A percentile compares a stretch with the other conserved stretches of the same genome.
phyloP scores from a whole-genome alignment of 23 red algal genomes.

The Cyanidioschyzon merolae region DNA sequence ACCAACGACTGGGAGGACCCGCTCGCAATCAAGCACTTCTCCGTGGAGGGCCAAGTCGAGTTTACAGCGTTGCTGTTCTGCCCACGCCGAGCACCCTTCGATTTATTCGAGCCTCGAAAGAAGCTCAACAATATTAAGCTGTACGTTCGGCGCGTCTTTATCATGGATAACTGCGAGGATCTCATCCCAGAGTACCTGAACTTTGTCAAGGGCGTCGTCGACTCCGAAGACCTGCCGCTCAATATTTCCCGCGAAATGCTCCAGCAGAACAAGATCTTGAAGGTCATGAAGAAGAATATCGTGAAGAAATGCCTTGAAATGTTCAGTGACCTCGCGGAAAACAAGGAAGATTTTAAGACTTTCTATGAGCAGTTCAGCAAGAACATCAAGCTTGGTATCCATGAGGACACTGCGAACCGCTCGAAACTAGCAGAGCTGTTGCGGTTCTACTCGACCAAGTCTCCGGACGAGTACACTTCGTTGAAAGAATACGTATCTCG shows the following conservation, averaged over 20 bases:
- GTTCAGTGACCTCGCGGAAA: conserved; percentile 86
- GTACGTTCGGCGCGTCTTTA: conserved; percentile 94
- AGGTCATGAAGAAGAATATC: conserved; percentile 93
- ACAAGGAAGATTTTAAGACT: conserved; percentile 93
- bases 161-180: conserved; percentile 99
- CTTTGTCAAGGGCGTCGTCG: conserved; percentile 98
- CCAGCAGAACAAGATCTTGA: conserved; percentile 99
- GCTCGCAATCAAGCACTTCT: conserved; percentile 90
- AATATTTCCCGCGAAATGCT: conserved; percentile 98
- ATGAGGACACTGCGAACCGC: conserved; percentile 76
- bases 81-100: conserved; percentile 92
- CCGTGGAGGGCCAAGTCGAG: conserved; percentile 83
- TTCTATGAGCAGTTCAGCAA: conserved; percentile 99
- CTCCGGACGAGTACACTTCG: conserved; percentile 76
- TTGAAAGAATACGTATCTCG: conserved; percentile 93
- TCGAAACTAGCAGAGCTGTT: conserved; percentile 79
- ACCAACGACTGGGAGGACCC: conserved; percentile 99
- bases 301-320: conserved; percentile 99
- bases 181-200: conserved; percentile 98
- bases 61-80: conserved; percentile 85
- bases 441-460: conserved; percentile 90
- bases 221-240: conserved; percentile 94
- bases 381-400: conserved; percentile 96
- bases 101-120: conserved; percentile 96
- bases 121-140: conserved; percentile 97